A percentile compares a stretch with the other conserved stretches of the same genome.
These are phyloP conservation scores for Cardamine occulta DNA, from an alignment of 345 rosid genomes.

Conservation along the genomic window DNA sequence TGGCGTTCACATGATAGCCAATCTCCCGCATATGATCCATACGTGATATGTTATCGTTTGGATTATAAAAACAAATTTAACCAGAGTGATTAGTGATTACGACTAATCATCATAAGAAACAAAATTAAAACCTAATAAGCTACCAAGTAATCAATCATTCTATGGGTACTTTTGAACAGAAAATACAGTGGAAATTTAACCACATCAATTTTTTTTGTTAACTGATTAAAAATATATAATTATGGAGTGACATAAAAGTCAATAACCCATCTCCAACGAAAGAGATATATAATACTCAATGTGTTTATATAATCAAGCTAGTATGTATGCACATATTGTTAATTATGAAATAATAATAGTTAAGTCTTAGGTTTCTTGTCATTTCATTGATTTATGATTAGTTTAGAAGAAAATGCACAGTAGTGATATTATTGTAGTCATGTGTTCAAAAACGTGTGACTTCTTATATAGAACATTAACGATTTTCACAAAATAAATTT, in stretches of 20 bases:
- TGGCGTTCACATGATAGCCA: conserved; percentile 22
- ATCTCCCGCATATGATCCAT: not conserved
- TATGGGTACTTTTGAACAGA: not conserved
- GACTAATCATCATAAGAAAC: not conserved
- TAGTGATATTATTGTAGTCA: conserved; percentile 17
- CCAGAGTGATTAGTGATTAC: not conserved
- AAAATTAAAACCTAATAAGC: not conserved
- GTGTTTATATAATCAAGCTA: conserved; percentile 4
- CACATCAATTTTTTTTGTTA: not conserved
- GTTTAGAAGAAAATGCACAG: conserved; percentile 18
- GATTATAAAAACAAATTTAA: not conserved
- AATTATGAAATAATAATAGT: not conserved
- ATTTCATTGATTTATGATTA: conserved; percentile 3
- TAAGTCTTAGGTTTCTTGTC: not conserved
- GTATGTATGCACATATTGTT: not conserved
- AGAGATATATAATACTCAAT: not conserved
- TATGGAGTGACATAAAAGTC: conserved; percentile 21
- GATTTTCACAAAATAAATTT: not conserved
- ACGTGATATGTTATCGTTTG: not conserved
- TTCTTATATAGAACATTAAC: not conserved
- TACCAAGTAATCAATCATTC: not conserved
- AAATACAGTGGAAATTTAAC: not conserved
- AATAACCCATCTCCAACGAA: conserved; percentile 17
- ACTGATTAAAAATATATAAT: not conserved
- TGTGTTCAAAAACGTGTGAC: not conserved